Evolutionary conservation across 192 early-diverging fungal species (phyloP).

Genomic region (Phlyctochytrium bullatum): DNA sequence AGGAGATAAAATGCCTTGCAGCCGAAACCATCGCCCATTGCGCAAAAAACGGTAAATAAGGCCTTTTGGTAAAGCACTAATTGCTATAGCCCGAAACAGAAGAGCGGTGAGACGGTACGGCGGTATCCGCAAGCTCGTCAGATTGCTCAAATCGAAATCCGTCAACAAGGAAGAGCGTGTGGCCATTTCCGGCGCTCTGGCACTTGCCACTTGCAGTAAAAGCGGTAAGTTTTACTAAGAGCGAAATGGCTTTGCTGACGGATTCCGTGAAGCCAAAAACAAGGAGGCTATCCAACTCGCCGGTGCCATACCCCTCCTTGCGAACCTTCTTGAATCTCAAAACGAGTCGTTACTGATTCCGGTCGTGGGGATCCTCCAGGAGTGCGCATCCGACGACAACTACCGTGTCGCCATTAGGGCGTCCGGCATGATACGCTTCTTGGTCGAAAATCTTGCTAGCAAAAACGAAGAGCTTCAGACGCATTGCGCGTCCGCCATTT

Average conservation of each 20-base stretch:
- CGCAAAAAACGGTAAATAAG: slow-evolving; percentile 53
- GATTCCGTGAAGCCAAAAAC: slow-evolving; percentile 38
- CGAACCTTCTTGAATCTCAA: slow-evolving; percentile 52
- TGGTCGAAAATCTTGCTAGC: slow-evolving; percentile 60
- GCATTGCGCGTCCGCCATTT: slow-evolving; percentile 62
- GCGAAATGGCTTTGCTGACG: background rate
- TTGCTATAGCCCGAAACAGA: slow-evolving; percentile 46
- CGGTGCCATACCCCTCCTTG: slow-evolving; percentile 57
- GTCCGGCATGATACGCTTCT: slow-evolving; percentile 62
- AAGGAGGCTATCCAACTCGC: slow-evolving; percentile 63
- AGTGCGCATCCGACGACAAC: slow-evolving; percentile 60
- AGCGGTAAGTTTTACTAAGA: slow-evolving; percentile 34
- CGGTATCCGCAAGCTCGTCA: slow-evolving; percentile 57
- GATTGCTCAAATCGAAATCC: slow-evolving; percentile 46
- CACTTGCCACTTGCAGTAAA: slow-evolving; percentile 58
- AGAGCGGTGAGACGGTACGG: slow-evolving; percentile 54
- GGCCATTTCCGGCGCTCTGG: slow-evolving; percentile 59
- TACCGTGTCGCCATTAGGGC: slow-evolving; percentile 55
- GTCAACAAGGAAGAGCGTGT: slow-evolving; percentile 52
- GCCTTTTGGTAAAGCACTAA: background rate
- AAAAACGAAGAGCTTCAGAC: slow-evolving; percentile 61
- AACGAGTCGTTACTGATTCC: slow-evolving; percentile 63
- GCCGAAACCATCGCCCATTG: slow-evolving; percentile 65
- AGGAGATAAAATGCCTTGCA: slow-evolving; percentile 62
- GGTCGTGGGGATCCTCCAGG: slow-evolving; percentile 62